Percentiles rank a stretch among this genome's conserved stretches.
Evolutionary conservation across 768 basidiomycete genomes (phyloP).

Genomic region (Terana coerulea): DNA sequence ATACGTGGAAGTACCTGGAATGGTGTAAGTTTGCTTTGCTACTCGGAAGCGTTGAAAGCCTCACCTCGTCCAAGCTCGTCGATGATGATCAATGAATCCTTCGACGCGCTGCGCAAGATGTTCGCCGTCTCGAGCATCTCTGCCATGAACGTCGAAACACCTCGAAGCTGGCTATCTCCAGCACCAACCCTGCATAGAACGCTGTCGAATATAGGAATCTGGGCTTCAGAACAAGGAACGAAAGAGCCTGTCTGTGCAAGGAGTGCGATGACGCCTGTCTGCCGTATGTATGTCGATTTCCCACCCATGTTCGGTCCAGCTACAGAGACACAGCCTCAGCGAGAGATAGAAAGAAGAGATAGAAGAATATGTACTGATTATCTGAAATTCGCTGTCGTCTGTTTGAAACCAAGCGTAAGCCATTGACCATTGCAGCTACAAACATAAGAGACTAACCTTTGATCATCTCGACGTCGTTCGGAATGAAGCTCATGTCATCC

Average conservation of each 20-base stretch:
- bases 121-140: constrained; percentile 99
- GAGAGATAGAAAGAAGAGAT: neutral
- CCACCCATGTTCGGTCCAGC: constrained; percentile 99
- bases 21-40: neutral
- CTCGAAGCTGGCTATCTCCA: constrained; percentile 95
- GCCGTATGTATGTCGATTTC: constrained; percentile 95
- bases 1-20: constrained; percentile 88
- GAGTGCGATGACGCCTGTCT: constrained; percentile 92
- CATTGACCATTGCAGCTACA: neutral
- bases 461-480: constrained; percentile 94
- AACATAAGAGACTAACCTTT: constrained; percentile 49
- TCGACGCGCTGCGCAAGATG: constrained; percentile 89
- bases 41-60: constrained; percentile 3
- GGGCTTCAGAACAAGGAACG: constrained; percentile 87
- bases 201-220: constrained; percentile 91
- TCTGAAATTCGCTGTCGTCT: constrained; percentile 90
- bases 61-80: constrained; percentile 92
- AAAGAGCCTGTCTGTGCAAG: constrained; percentile 97
- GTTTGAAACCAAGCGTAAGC: neutral
- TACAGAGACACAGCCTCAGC: constrained; percentile 23
- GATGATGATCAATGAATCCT: constrained; percentile 93
- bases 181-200: constrained; percentile 95
- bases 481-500: constrained; percentile 91
- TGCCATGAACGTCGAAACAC: constrained; percentile 98
- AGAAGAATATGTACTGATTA: constrained; percentile 63